phyloP scores from a whole-genome alignment of 108 stramenopile species.

The Tribonema minus region DNA sequence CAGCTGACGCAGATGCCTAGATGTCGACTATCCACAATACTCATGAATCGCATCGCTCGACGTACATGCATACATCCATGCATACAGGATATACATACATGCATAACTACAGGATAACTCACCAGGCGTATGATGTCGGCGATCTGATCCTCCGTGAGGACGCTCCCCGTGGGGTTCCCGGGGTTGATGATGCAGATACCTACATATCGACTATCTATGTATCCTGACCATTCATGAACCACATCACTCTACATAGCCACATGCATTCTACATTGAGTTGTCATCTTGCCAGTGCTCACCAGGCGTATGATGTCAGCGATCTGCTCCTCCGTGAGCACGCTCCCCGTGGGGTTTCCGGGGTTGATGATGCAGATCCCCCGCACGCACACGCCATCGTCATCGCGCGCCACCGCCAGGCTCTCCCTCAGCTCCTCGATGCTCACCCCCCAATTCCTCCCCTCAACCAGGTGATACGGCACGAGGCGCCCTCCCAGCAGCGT shows the following conservation, averaged over 20 bases:
- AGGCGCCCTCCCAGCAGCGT: slow-evolving; percentile 71
- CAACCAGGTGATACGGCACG: slow-evolving; percentile 80
- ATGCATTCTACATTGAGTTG: neutral
- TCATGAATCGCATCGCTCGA: no score
- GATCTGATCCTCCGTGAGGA: slow-evolving; percentile 63
- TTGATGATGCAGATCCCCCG: slow-evolving; percentile 83
- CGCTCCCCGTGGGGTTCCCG: slow-evolving; percentile 83
- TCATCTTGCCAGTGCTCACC: neutral
- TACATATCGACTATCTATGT: neutral
- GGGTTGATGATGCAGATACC: slow-evolving; percentile 66
- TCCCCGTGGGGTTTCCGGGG: slow-evolving; percentile 94
- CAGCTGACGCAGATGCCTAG: no score
- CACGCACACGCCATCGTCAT: slow-evolving; percentile 61
- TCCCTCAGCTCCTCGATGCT: slow-evolving; percentile 65
- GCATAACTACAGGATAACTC: no score
- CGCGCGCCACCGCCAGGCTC: slow-evolving; percentile 66
- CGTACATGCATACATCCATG: no score
- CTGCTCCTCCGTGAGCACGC: slow-evolving; percentile 67
- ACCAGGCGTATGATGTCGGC: neutral
- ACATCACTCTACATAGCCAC: neutral
- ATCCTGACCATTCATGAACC: neutral
- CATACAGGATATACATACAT: no score
- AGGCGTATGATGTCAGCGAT: slow-evolving; percentile 71
- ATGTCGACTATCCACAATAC: no score
- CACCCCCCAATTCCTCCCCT: slow-evolving; percentile 73